Base-by-base conservation (phyloP, 73 alveolate species). In the Blepharisma japonicum region DNA sequence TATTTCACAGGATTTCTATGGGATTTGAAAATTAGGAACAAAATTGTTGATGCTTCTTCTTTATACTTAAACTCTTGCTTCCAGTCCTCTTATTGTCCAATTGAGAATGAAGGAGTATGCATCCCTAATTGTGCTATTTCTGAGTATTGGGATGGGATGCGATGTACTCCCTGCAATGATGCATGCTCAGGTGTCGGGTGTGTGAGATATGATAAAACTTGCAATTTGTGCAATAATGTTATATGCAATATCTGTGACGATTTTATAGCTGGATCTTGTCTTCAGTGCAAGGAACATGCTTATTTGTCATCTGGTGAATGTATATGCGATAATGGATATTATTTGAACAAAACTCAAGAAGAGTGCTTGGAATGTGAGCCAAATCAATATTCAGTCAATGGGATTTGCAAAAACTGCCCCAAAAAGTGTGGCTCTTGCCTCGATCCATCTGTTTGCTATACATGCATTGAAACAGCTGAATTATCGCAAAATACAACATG, bases 181-280 rank as follows among this genome's bases (percentile, higher is more conserved):
- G 14, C 2, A 8, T 61, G 74, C 5, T 20, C 4, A 9, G 0
- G 6, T 20, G 5, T 32, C 3, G 74, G 74, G 2, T 61, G 74
- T 25, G 42, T 32, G 42, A n/a, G 74, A 18, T n/a, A 61, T 5
- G 74, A 8, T 8, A 61, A n/a, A 0, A 14, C 14, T 25, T 61
- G 74, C 5, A 61, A 61, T 39, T 61, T 61, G 23, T 61, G 74
- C 74, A 8, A 61, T 20, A 39, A 61, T 4, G 18, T 25, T 25
- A 61, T 20, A 0, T 61, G 74, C 47, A 61, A 4, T 25, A 5
- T 9, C 74, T 61, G 74, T 25, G 5, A 25, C 47, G 23, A n/a
- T 9, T 14, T 61, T 9, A 61, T 9, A 14, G 39, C 38, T 14
- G 74, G 74, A 18, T 61, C 74, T 48, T 61, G 74, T 5, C 14